A percentile compares a stretch with the other conserved stretches of the same genome.
Evolutionary conservation across 1,284 basidiomycete species (phyloP).

Genomic region (Dichomitus squalens): DNA sequence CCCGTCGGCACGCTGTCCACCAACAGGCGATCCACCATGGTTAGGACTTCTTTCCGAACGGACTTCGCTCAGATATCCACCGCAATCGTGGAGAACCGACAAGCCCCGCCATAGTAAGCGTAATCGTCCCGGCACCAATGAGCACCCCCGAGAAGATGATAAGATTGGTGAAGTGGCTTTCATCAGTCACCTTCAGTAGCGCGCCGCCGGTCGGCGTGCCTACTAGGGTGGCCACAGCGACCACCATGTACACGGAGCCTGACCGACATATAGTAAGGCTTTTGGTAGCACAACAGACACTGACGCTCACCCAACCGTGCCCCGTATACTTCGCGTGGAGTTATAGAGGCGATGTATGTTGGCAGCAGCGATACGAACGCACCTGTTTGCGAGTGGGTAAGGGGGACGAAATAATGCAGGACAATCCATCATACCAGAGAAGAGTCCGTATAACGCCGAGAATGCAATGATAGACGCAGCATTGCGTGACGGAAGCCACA

Average conservation of each 20-base stretch:
- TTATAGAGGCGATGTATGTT: slow-evolving; percentile 66
- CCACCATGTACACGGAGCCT: slow-evolving; percentile 33
- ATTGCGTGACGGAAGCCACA: slow-evolving; percentile 53
- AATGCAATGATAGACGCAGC: slow-evolving; percentile 48
- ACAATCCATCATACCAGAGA: slow-evolving; percentile 27
- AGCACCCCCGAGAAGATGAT: slow-evolving; percentile 37
- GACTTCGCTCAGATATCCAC: not conserved
- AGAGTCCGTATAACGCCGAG: slow-evolving; percentile 55
- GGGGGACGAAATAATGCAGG: not conserved
- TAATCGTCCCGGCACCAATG: slow-evolving; percentile 16
- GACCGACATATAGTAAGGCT: not conserved
- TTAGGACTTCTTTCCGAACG: not conserved
- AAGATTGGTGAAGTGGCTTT: slow-evolving; percentile 32
- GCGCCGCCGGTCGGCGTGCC: slow-evolving; percentile 38
- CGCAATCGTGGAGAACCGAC: slow-evolving; percentile 6
- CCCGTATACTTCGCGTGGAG: slow-evolving; percentile 35
- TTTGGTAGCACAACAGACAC: not conserved
- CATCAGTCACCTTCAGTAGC: slow-evolving; percentile 28
- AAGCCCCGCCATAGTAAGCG: slow-evolving; percentile 17
- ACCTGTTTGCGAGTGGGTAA: slow-evolving; percentile 32
- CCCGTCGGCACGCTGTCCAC: too few relatives aligned
- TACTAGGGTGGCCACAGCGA: slow-evolving; percentile 32
- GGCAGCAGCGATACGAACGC: slow-evolving; percentile 64
- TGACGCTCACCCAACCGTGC: slow-evolving; percentile 30
- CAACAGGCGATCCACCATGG: too few relatives aligned